These are phyloP conservation scores for Pseudocercospora ulei DNA, from an alignment of 2,329 filamentous ascomycete species.

Conservation along the genomic window DNA sequence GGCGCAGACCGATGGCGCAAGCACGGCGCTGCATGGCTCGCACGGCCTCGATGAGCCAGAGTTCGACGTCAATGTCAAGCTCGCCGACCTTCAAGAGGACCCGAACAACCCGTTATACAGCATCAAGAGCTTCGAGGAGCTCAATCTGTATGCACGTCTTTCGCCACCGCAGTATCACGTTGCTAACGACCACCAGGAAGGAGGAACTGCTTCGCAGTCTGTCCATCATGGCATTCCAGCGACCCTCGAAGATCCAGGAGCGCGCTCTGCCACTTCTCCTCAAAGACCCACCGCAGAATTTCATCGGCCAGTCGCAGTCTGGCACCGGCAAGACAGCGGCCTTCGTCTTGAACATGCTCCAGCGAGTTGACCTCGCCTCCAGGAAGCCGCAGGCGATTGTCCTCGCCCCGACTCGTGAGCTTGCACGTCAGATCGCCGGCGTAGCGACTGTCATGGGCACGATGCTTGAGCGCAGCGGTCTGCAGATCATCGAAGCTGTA, in stretches of 20 bases:
- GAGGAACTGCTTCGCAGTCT: slow-evolving; percentile 65
- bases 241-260: slow-evolving; percentile 97
- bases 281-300: slow-evolving; percentile 73
- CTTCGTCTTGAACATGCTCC: slow-evolving; percentile 85
- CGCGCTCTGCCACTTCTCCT: slow-evolving; percentile 84
- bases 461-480: slow-evolving; percentile 55
- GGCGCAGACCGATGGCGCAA: slow-evolving; percentile 41
- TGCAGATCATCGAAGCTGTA: slow-evolving; percentile 72
- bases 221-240: slow-evolving; percentile 72
- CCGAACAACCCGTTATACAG: slow-evolving; percentile 81
- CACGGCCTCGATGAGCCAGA: slow-evolving; percentile 56
- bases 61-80: slow-evolving; percentile 84
- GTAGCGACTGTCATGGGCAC: slow-evolving; percentile 76
- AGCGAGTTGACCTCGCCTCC: slow-evolving; percentile 65
- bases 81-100: slow-evolving; percentile 80
- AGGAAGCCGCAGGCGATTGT: slow-evolving; percentile 74
- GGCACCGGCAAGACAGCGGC: slow-evolving; percentile 97
- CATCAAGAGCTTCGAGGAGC: slow-evolving; percentile 69
- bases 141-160: slow-evolving; percentile 62
- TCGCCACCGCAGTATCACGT: neutral
- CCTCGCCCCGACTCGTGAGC: slow-evolving; percentile 83
- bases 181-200: slow-evolving; percentile 36
- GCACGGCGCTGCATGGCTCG: slow-evolving; percentile 35
- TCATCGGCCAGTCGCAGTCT: slow-evolving; percentile 98
- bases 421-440: slow-evolving; percentile 85